These are phyloP conservation scores for Morella rubra DNA, from an alignment of 306 rosid genomes.

Conservation along the genomic window DNA sequence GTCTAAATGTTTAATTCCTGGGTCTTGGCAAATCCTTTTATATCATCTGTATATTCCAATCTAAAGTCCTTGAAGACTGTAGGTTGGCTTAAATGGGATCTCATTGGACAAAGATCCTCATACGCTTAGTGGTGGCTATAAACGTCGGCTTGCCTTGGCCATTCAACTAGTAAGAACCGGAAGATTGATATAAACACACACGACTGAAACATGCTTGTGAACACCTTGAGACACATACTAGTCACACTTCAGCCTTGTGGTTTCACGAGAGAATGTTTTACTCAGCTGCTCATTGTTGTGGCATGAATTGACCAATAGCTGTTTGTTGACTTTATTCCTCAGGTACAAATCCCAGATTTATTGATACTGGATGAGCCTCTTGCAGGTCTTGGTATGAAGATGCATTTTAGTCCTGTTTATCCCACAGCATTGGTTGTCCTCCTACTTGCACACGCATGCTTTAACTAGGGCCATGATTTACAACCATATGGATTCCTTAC, in stretches of 20 bases:
- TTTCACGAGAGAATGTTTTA: constrained; percentile 11
- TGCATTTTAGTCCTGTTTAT: constrained; percentile 18
- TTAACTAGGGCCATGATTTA: constrained; percentile 2
- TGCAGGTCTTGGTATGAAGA: constrained; percentile 87
- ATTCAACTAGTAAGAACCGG: constrained; percentile 69
- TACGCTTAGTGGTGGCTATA: constrained; percentile 96
- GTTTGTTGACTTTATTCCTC: constrained; percentile 35
- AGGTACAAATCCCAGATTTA: constrained; percentile 88
- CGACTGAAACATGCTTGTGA: constrained; percentile 8
- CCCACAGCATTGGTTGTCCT: constrained; percentile 12
- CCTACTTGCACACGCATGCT: constrained; percentile 25
- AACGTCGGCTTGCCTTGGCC: constrained; percentile 94
- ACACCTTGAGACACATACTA: constrained; percentile 9
- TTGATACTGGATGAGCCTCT: constrained; percentile 95
- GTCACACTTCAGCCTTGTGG: background rate
- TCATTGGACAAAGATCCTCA: constrained; percentile 85
- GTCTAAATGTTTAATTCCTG: constrained; percentile 6
- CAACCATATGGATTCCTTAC: constrained; percentile 2
- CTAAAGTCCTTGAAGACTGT: constrained; percentile 16
- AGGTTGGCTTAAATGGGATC: constrained; percentile 91
- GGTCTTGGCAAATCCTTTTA: constrained; percentile 6
- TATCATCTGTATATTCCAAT: constrained; percentile 5
- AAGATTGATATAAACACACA: constrained; percentile 3
- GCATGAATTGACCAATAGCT: constrained; percentile 16
- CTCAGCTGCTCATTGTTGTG: background rate